Evolutionary conservation across 306 rosid genomes (phyloP).

Genomic region (Delonix regia): DNA sequence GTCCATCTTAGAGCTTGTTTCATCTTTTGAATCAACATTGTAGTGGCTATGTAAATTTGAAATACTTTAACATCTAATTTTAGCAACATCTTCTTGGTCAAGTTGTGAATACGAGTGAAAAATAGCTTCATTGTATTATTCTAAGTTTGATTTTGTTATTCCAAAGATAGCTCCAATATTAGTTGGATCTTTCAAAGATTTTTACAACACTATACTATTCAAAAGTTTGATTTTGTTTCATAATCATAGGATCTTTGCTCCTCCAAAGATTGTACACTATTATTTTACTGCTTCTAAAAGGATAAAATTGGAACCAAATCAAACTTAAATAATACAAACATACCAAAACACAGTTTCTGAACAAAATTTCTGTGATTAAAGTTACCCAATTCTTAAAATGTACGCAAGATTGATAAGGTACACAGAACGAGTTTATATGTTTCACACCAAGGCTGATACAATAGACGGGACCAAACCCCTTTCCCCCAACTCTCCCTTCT

Average conservation of each 20-base stretch:
- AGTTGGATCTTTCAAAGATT: too few species aligned
- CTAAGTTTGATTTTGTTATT: too few species aligned
- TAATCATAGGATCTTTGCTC: too few species aligned
- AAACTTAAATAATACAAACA: not conserved
- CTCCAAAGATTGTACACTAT: too few species aligned
- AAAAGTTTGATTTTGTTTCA: too few species aligned
- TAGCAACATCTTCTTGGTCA: not conserved
- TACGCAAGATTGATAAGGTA: not conserved
- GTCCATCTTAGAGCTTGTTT: not conserved
- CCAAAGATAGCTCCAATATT: too few species aligned
- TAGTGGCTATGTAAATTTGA: not conserved
- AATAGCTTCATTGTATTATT: not conserved
- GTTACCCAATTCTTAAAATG: conserved; percentile 16
- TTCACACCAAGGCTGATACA: conserved; percentile 7
- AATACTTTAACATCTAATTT: too few species aligned
- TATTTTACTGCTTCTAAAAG: too few species aligned
- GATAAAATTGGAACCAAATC: too few species aligned
- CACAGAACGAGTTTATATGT: not conserved
- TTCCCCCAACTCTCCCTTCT: not conserved
- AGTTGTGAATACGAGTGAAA: not conserved
- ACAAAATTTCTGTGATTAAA: conserved; percentile 7
- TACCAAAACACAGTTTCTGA: not conserved
- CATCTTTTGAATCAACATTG: not conserved
- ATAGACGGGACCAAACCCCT: too few species aligned
- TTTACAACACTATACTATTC: too few species aligned